These are phyloP conservation scores for Eucalyptus tenuipes DNA, from an alignment of 345 rosid species.

Conservation along the genomic window DNA sequence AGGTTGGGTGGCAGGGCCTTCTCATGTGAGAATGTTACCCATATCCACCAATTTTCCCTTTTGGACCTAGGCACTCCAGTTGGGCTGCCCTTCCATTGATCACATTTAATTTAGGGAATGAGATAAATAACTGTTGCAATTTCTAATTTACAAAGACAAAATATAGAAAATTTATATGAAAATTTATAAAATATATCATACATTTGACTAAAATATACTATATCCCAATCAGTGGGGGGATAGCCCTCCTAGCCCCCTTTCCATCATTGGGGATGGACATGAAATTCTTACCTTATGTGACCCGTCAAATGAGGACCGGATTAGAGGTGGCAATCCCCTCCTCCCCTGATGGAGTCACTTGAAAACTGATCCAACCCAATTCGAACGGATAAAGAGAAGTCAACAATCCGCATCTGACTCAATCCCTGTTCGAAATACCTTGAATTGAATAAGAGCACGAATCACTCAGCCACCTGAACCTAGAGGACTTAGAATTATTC, in stretches of 20 bases:
- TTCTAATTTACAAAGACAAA: not conserved
- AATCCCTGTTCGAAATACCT: not conserved
- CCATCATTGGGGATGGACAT: not conserved
- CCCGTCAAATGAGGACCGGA: not conserved
- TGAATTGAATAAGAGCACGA: not conserved
- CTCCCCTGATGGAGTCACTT: not conserved
- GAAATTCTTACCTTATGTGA: not conserved
- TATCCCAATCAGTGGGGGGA: not conserved
- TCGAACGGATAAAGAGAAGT: not conserved
- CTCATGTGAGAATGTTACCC: not conserved
- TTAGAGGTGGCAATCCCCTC: not conserved
- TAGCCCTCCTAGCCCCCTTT: not conserved
- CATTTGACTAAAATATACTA: not conserved
- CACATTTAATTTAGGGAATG: not conserved
- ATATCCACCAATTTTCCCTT: not conserved
- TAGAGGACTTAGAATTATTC: not conserved
- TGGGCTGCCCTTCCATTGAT: not conserved
- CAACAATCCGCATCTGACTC: not conserved
- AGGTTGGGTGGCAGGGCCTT: not conserved
- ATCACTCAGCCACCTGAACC: not conserved
- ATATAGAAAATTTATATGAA: not conserved
- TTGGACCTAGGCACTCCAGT: not conserved
- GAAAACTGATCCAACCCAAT: not conserved
- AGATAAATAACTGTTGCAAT: not conserved
- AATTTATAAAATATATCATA: not conserved